Evolutionary conservation across 345 rosid species (phyloP), one percentile per base, ranked within the genome.

Genomic region (Boechera divaricarpa): DNA sequence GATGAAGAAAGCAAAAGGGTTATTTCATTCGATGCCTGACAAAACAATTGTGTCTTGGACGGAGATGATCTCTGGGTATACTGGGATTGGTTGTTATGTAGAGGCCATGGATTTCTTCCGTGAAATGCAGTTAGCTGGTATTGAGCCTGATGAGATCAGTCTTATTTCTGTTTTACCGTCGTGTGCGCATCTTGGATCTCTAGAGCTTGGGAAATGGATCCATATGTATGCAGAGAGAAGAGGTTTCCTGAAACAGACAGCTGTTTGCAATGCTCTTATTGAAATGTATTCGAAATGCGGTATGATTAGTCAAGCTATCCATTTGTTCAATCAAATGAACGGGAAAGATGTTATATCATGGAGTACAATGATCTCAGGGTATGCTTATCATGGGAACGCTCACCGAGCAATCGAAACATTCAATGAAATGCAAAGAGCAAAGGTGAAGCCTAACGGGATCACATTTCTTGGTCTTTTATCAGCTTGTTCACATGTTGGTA

Each of bases 261-360:
- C 62, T 71, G 77, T 85, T 53, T 78, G 85, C 31, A 85, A 83
- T 74, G 87, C 87, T 24, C 78, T 87, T 10, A 72, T 85, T 4
- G 88, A 87, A 66, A 87, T 86, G 88, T 90, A 90, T 13, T 85
- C 86, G 2, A 90, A 87, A 77, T 85, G 87, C 15, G 93, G 96
- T 36, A 44, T 79, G 81, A 85, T 87, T 28, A 32, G 69, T 32
- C 75, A 83, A 49, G 90, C 93, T 2, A 52, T 72, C 5, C 41
- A 66, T 32, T 8, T 84, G 74, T 90, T 88, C 24, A 44, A 81
- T 10, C 78, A 63, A 7, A 83, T 86, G 84, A 41, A 54, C 1
- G 36, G 57, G 38, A 85, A 70, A 51, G 85, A 87, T 78, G 81
- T 88, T 3, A 83, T 88, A 45, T 84, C 96, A 1, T 90, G 91